Conservation (phyloP, 192 early-diverging fungal genomes). For the Entomortierella chlamydospora region DNA sequence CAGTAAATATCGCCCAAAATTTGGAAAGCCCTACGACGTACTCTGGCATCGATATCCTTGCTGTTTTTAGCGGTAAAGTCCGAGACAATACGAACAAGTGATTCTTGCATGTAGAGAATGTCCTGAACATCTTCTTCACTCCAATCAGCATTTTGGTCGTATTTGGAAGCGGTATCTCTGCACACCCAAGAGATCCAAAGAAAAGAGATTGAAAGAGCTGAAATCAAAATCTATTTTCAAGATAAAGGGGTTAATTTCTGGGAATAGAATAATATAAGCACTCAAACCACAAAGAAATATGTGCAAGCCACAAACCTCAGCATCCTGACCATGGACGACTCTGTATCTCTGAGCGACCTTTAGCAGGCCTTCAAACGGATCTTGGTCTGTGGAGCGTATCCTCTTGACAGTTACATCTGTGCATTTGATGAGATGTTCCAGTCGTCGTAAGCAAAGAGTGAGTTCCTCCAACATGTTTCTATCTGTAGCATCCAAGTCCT, state of each 20-base stretch:
- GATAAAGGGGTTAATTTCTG: background rate
- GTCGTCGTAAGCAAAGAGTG: slow-evolving; percentile 17
- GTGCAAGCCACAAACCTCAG: slow-evolving; percentile 20
- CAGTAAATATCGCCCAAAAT: slow-evolving; percentile 61
- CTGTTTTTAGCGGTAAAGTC: slow-evolving; percentile 11
- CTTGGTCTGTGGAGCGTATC: background rate
- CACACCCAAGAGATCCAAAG: slow-evolving; percentile 53
- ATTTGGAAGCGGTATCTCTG: slow-evolving; percentile 18
- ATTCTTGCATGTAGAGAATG: slow-evolving; percentile 16
- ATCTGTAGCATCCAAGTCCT: slow-evolving; percentile 15
- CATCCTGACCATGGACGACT: slow-evolving; percentile 10
- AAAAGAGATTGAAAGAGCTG: slow-evolving; percentile 42
- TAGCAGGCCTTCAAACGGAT: slow-evolving; percentile 32
- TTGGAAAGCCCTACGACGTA: slow-evolving; percentile 55
- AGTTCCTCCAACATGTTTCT: slow-evolving; percentile 13
- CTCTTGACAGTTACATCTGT: slow-evolving; percentile 35
- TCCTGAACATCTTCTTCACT: slow-evolving; percentile 26
- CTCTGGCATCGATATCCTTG: slow-evolving; percentile 14
- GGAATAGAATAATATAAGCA: background rate
- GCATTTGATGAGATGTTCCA: slow-evolving; percentile 47
- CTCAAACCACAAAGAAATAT: background rate
- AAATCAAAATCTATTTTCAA: slow-evolving; percentile 19
- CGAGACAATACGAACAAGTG: slow-evolving; percentile 16
- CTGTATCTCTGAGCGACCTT: slow-evolving; percentile 25
- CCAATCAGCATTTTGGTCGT: slow-evolving; percentile 44